Base-by-base conservation (phyloP, 805 yeast species). In the Starmerella ratchasimensis region DNA sequence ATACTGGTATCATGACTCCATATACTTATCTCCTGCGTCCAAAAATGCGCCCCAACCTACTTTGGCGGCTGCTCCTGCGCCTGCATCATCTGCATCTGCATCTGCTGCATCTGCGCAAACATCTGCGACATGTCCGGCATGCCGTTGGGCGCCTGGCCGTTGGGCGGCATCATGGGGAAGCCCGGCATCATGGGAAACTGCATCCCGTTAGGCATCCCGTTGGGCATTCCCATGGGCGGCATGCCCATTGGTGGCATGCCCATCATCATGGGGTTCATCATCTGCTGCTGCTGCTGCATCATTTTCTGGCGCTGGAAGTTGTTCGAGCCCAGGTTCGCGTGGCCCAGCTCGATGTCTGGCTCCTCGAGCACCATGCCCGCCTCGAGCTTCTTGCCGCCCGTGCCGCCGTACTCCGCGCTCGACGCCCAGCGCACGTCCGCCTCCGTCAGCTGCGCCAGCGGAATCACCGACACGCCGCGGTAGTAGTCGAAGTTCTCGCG, bases 401-500 rank as follows among this genome's bases (percentile, higher is more conserved):
- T 80, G 50, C 98, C 98, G 48, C 98, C 98, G 84, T 93, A 84
- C 58, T 82, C 88, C 3, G 97, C 95, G 41, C 69, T 64, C 25
- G 73, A 79, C 10, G 82, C 72, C 98, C 98, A 90, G 45, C 78
- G 67, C 53, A 68, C 73, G 58, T 90, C 98, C 16, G 96, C 94
- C 42, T 90, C 98, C 0, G 98, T 90, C 49, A 90, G 68, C 51
- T 95, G 72, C 42, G 71, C 72, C 34, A 90, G 62, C 13, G 97
- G 95, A 44, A 90, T 83, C 26, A 84, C 71, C 43, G 94, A 79
- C 27, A 77, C 68, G 44, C 98, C 98, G 41, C 77, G 77, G 54
- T 77, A 86, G 60, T 90, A 90, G 60, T 90, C 93, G 58, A 94
- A 82, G 64, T 97, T 88, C 58, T 90, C 97, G 64, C 98, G 74